Base-by-base conservation (phyloP, 176 grass and related monocot species). In the Lolium rigidum region DNA sequence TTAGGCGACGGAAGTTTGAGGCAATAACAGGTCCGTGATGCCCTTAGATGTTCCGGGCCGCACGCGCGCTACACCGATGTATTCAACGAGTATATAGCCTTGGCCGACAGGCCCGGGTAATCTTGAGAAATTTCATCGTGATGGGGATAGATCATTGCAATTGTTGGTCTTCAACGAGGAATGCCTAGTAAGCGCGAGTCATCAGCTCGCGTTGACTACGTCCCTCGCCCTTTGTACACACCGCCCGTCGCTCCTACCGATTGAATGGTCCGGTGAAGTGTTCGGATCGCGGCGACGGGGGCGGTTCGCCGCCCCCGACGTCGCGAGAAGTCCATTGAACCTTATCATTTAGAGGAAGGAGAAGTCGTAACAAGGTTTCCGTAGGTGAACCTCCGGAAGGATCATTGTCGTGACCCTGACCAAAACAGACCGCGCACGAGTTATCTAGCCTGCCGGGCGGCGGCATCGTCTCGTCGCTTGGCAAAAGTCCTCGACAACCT, bases 61-160 rank as follows among this genome's bases (percentile, higher is more conserved):
- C 87, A 92, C 85, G 76, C 65, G 65, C 49, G 78, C 90, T 90
- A 94, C 81, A 88, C 81, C 87, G 84, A 94, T 84, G 58, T 75
- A 84, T 84, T 35, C 81, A 83, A 47, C 81, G 39, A 84, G 24
- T 77, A 77, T 84, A 74, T 76, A 65, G 58, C 71, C 82, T 84
- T 84, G 70, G 82, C 71, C 71, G 57, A 84, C 70, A 84, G 25
- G 56, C 82, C 46, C 83, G 47, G 47, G 46, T 74, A 74, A 74
- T 74, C 71, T 74, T 74, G 71, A 47, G 71, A 66, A 80, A 91
- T 91, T 91, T 91, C 85, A 91, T 91, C 81, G 85, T 91, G 89
- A 91, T 87, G 89, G 89, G 85, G 85, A 91, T 91, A 91, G 85
- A 87, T 91, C 85, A 91, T 88, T 91, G 89, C 76, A 91, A 91